phyloP scores from a whole-genome alignment of 306 rosid species.

The Vicia faba region DNA sequence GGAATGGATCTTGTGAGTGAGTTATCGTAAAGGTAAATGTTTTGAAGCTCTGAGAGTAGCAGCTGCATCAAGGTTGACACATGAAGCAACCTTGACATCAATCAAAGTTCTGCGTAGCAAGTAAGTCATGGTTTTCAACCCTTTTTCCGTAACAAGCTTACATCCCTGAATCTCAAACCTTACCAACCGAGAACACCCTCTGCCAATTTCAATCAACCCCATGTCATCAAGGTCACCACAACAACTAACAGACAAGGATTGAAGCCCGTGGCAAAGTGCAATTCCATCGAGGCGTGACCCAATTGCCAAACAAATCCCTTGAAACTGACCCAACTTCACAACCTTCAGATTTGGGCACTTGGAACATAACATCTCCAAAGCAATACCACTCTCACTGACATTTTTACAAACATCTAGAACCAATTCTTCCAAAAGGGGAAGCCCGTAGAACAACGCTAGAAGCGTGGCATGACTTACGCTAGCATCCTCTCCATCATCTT shows the following conservation, averaged over 20 bases:
- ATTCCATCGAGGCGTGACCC: conserved; percentile 81
- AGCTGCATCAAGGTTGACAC: conserved; percentile 59
- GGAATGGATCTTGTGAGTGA: too few relatives aligned
- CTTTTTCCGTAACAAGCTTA: conserved; percentile 63
- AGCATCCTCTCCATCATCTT: conserved; percentile 68
- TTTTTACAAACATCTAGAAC: conserved; percentile 82
- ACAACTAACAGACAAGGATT: conserved; percentile 63
- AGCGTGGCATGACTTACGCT: conserved; percentile 55
- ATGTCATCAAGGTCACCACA: conserved; percentile 80
- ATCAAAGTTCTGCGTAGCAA: conserved; percentile 59
- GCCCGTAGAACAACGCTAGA: conserved; percentile 64
- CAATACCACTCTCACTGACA: conserved; percentile 65
- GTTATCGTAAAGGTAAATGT: too few relatives aligned
- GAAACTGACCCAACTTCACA: conserved; percentile 80
- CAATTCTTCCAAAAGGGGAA: conserved; percentile 75
- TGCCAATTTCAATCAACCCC: conserved; percentile 86
- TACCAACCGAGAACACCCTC: conserved; percentile 70
- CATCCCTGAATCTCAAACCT: conserved; percentile 76
- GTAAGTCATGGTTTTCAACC: conserved; percentile 70
- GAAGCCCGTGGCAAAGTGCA: conserved; percentile 74
- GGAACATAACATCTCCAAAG: conserved; percentile 67
- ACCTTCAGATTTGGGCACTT: conserved; percentile 67
- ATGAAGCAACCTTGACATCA: conserved; percentile 69
- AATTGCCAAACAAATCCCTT: conserved; percentile 70
- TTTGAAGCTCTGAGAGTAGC: conserved; percentile 60